A percentile compares a stretch with the other conserved stretches of the same genome.
These are phyloP conservation scores for Arthrobotrys sphaeroides DNA, from an alignment of 2,329 filamentous ascomycete genomes.

Conservation along the genomic window DNA sequence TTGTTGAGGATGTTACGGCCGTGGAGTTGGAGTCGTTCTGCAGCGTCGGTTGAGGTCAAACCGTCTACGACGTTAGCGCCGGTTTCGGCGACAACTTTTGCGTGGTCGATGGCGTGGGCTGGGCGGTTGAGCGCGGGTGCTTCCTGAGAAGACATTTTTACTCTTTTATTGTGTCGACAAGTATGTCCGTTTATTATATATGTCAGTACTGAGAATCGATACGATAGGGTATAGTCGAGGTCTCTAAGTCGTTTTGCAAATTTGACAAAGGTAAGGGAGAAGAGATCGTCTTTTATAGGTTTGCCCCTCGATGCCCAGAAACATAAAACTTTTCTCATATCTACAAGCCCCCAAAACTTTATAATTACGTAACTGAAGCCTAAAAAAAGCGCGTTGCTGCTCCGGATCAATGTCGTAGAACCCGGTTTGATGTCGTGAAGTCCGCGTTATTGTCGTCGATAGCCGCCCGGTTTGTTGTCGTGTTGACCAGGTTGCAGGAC, in stretches of 20 bases:
- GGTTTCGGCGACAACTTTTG: conserved; percentile 62
- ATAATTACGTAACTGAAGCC: neutral
- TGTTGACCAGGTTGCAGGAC: conserved; percentile 5
- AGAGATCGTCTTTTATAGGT: neutral
- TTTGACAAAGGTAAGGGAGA: neutral
- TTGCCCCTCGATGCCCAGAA: neutral
- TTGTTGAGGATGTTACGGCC: conserved; percentile 77
- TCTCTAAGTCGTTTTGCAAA: neutral
- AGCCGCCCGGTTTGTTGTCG: conserved; percentile 15
- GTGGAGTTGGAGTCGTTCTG: conserved; percentile 69
- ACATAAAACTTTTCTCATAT: neutral
- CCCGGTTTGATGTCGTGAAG: conserved; percentile 18
- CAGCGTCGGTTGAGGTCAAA: conserved; percentile 70
- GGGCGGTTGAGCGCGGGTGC: neutral
- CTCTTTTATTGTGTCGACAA: neutral
- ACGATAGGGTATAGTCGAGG: neutral
- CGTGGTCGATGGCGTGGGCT: conserved; percentile 3
- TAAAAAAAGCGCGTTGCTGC: neutral
- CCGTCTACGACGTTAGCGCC: conserved; percentile 74
- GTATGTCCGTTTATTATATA: neutral
- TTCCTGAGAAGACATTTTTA: neutral
- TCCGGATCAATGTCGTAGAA: conserved; percentile 16
- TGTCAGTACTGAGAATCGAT: neutral
- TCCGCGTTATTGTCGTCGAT: conserved; percentile 17
- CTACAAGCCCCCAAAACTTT: conserved; percentile 2